phyloP scores from a whole-genome alignment of 139 green algal species.

The Tetratostichococcus sp. region DNA sequence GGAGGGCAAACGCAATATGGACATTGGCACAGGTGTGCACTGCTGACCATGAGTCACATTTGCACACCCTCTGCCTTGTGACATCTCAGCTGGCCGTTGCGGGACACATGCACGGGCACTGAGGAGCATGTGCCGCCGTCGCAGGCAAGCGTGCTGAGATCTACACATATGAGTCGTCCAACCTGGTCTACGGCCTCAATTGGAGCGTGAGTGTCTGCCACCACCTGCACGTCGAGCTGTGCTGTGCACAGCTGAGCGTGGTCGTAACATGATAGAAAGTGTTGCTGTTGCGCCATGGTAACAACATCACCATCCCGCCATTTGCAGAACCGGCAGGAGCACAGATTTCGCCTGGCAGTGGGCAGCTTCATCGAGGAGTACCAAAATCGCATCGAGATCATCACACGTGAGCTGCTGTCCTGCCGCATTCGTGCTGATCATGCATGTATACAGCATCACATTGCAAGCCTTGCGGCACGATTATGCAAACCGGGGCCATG shows the following conservation, averaged over 20 bases:
- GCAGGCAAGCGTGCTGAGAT: slow-evolving; percentile 65
- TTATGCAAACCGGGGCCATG: too few species aligned
- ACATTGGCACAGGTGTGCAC: background rate
- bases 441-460: too few species aligned
- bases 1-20: background rate
- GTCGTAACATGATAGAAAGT: too few species aligned
- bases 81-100: too few species aligned
- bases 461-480: too few species aligned
- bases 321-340: slow-evolving; percentile 74
- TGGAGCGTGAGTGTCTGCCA: slow-evolving; percentile 84
- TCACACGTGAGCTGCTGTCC: slow-evolving; percentile 42
- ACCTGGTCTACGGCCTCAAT: slow-evolving; percentile 85
- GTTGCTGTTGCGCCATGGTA: background rate
- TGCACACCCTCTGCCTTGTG: too few species aligned
- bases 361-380: slow-evolving; percentile 90
- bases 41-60: too few species aligned
- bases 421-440: background rate
- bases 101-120: too few species aligned
- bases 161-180: slow-evolving; percentile 83
- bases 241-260: too few species aligned
- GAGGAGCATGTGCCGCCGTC: too few species aligned
- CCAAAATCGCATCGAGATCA: slow-evolving; percentile 83
- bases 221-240: too few species aligned
- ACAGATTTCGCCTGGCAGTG: slow-evolving; percentile 84
- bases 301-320: background rate